Base-by-base conservation (phyloP, 176 grass and related monocot genomes). In the Hordeum marinum region DNA sequence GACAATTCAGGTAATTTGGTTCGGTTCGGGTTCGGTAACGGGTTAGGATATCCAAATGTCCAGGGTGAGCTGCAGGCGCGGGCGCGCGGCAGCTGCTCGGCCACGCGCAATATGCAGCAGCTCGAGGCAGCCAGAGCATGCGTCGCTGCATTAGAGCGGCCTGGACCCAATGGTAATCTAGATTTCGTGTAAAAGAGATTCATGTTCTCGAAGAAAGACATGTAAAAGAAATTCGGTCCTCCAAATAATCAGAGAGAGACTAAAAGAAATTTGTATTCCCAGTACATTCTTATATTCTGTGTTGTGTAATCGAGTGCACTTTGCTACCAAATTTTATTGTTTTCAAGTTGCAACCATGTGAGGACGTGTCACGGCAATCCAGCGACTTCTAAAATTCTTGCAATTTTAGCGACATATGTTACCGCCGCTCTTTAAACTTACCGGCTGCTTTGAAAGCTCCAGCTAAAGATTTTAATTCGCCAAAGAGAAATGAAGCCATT, bases 401-500 rank as follows among this genome's bases (percentile, higher is more conserved):
- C 23, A 73, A 73, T 46, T 34, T 34, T 34, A 42, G 42, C 41
- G 46, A 63, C 24, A 74, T 2, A 45, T 46, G 40, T 72, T 17
- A 46, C 40, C 13, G 3, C 7, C 29, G 14, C 71, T 74, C 41
- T 46, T 43, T 73, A 73, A 73, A 18, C 29, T n/a, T 24, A 73
- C 24, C n/a, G 40, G 69, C 23, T 12, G 41, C 71, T 29, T 13
- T 13, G 25, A 74, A 48, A 48, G 24, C 42, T 74, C 41, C 71
- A 74, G 41, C 71, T 74, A 74, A 74, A 18, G 24, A 48, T 74
- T 9, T 11, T 11, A 45, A 72, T 25, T 72, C 11, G 40, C 39
- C 5, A 25, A 72, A 25, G 69, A 72, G 69, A 72, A 72, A 74
- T 74, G 71, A 74, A 74, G 42, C 41, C 24, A 74, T 48, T 48